Conservation (phyloP, 202 grass and related monocot genomes). For the Schoenoplectus tabernaemontani region DNA sequence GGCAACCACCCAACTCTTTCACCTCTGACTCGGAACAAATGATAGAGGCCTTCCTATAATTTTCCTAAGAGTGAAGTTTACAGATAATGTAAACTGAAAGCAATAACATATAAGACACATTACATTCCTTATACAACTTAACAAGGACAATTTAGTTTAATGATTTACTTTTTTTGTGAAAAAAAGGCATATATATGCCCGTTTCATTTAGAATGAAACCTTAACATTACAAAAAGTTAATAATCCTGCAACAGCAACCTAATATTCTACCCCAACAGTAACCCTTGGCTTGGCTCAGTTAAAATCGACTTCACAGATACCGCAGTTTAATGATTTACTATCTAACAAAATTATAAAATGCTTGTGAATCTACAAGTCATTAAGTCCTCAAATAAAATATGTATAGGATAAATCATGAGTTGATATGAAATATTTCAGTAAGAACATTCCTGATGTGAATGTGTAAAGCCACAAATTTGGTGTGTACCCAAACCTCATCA, state of each 20-base stretch:
- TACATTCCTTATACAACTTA: not conserved
- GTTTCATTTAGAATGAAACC: no score
- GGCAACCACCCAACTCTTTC: conserved; percentile 52
- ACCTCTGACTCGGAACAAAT: conserved; percentile 67
- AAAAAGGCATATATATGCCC: no score
- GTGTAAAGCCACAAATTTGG: not conserved
- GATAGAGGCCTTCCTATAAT: conserved; percentile 71
- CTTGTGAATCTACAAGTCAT: not conserved
- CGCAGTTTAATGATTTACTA: not conserved
- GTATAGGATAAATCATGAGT: not conserved
- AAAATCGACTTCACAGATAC: no score
- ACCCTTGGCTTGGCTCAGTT: no score
- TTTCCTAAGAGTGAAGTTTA: conserved; percentile 32
- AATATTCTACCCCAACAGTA: no score
- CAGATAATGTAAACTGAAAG: not conserved
- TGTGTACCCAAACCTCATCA: not conserved
- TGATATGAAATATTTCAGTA: not conserved
- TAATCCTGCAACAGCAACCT: no score
- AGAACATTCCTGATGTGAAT: not conserved
- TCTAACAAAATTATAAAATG: not conserved
- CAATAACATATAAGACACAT: not conserved
- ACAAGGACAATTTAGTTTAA: not conserved
- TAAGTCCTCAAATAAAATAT: not conserved
- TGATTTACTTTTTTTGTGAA: no score
- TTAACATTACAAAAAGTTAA: no score